Percentiles rank a stretch among this genome's conserved stretches.
Conservation (phyloP, 1,284 basidiomycete genomes). For the Peniophora sp. region DNA sequence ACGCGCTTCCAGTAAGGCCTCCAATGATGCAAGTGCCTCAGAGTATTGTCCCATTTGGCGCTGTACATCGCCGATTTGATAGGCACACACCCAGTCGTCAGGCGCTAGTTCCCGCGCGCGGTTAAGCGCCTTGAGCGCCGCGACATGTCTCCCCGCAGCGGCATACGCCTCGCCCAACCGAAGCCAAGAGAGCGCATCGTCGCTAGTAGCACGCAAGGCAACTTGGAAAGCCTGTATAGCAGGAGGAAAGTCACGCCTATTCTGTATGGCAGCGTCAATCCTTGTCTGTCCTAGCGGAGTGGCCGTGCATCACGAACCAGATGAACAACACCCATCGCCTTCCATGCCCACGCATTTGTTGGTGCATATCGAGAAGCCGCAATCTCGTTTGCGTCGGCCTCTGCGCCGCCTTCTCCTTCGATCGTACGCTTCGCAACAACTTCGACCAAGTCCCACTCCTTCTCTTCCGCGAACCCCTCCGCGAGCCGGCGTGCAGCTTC, state of each 20-base stretch:
- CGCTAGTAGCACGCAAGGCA: slow-evolving; percentile 73
- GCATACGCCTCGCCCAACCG: slow-evolving; percentile 90
- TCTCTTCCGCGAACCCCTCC: slow-evolving; percentile 85
- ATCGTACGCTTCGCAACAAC: slow-evolving; percentile 88
- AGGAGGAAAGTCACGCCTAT: slow-evolving; percentile 63
- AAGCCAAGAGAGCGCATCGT: slow-evolving; percentile 80
- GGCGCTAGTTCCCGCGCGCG: slow-evolving; percentile 66
- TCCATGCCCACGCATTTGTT: slow-evolving; percentile 96
- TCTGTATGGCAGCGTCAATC: slow-evolving; percentile 32
- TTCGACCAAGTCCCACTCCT: slow-evolving; percentile 95
- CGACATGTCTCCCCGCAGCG: slow-evolving; percentile 80
- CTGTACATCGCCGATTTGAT: slow-evolving; percentile 83
- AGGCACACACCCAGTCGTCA: slow-evolving; percentile 79
- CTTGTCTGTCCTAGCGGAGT: background rate
- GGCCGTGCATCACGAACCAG: slow-evolving; percentile 48
- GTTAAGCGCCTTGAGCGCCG: slow-evolving; percentile 83
- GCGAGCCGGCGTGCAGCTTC: slow-evolving; percentile 83
- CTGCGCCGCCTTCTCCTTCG: slow-evolving; percentile 81
- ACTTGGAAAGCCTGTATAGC: slow-evolving; percentile 89
- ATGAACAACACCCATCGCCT: slow-evolving; percentile 90
- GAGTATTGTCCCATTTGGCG: slow-evolving; percentile 71
- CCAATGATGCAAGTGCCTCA: slow-evolving; percentile 68
- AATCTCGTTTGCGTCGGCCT: slow-evolving; percentile 47
- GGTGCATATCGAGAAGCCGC: slow-evolving; percentile 54
- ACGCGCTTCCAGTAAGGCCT: slow-evolving; percentile 45